Evolutionary conservation across 2,329 filamentous ascomycete genomes (phyloP).

Genomic region (Westerdykella aurantiaca): DNA sequence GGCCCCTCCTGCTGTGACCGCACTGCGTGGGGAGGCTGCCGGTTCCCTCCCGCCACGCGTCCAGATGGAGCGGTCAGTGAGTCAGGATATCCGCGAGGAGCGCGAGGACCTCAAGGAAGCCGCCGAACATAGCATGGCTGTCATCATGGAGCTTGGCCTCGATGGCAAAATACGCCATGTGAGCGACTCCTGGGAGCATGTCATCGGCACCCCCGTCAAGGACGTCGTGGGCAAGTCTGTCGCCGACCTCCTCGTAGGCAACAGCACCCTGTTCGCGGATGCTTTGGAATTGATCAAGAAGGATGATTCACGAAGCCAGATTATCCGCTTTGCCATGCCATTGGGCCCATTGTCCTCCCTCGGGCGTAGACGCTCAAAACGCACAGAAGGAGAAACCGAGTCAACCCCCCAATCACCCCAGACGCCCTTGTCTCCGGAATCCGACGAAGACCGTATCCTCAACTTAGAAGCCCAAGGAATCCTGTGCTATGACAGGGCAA

Average conservation of each 20-base stretch:
- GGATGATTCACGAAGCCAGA: constrained; percentile 88
- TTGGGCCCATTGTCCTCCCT: constrained; percentile 35
- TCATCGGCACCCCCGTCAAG: constrained; percentile 73
- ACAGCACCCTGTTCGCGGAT: constrained; percentile 73
- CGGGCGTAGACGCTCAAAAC: constrained; percentile 24
- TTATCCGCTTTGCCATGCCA: constrained; percentile 45
- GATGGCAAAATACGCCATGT: constrained; percentile 92
- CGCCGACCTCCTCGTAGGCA: constrained; percentile 72
- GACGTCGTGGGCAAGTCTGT: constrained; percentile 71
- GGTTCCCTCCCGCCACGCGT: constrained; percentile 20
- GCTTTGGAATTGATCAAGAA: constrained; percentile 77
- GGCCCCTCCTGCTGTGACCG: constrained; percentile 41
- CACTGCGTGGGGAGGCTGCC: constrained; percentile 39
- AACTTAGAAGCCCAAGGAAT: constrained; percentile 95
- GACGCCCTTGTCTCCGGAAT: constrained; percentile 21
- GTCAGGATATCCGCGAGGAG: constrained; percentile 87
- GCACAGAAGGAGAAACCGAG: constrained; percentile 18
- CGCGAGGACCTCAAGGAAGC: constrained; percentile 90
- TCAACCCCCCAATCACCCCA: constrained; percentile 23
- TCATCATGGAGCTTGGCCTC: constrained; percentile 88
- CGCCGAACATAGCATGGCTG: constrained; percentile 92
- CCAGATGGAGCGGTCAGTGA: constrained; percentile 61
- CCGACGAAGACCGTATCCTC: constrained; percentile 51
- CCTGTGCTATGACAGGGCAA: constrained; percentile 89
- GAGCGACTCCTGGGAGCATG: constrained; percentile 90